Evolutionary conservation across 2,329 filamentous ascomycete species (phyloP).

Genomic region (Hypoxylon sp.): DNA sequence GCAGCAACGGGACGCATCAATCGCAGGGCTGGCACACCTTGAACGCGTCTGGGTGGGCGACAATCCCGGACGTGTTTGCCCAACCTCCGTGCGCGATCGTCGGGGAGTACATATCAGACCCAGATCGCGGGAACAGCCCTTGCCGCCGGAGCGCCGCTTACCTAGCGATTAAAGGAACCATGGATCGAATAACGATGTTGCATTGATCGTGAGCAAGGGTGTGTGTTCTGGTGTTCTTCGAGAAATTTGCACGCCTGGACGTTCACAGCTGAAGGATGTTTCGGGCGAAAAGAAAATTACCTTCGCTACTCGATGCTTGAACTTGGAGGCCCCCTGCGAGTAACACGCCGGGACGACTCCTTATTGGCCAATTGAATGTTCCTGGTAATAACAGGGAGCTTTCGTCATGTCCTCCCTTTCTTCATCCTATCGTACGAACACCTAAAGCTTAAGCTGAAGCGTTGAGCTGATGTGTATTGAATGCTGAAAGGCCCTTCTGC

Average conservation of each 20-base stretch:
- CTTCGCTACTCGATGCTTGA: slow-evolving; percentile 21
- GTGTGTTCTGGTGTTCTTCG: slow-evolving; percentile 19
- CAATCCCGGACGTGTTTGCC: slow-evolving; percentile 41
- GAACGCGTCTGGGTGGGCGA: slow-evolving; percentile 41
- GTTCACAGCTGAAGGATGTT: slow-evolving; percentile 6
- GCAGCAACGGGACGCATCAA: slow-evolving; percentile 28
- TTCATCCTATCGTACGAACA: slow-evolving; percentile 15
- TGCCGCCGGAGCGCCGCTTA: slow-evolving; percentile 31
- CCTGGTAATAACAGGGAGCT: slow-evolving; percentile 17
- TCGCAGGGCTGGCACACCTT: slow-evolving; percentile 39
- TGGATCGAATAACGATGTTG: slow-evolving; percentile 19
- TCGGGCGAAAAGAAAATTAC: slow-evolving; percentile 20
- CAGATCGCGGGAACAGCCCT: slow-evolving; percentile 48
- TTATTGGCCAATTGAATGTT: slow-evolving; percentile 24
- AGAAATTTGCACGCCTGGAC: slow-evolving; percentile 13
- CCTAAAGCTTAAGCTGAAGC: slow-evolving; percentile 14
- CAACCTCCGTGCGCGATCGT: slow-evolving; percentile 44
- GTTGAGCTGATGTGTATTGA: slow-evolving; percentile 17
- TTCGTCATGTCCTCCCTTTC: slow-evolving; percentile 14
- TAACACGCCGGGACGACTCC: slow-evolving; percentile 22
- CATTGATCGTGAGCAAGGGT: slow-evolving; percentile 26
- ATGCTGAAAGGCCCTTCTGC: slow-evolving; percentile 15
- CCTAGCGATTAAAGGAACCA: slow-evolving; percentile 26
- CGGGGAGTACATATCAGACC: slow-evolving; percentile 46
- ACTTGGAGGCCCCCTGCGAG: slow-evolving; percentile 27